Base-by-base conservation (phyloP, 352 stramenopile genomes). In the Elongisporangium undulatum region DNA sequence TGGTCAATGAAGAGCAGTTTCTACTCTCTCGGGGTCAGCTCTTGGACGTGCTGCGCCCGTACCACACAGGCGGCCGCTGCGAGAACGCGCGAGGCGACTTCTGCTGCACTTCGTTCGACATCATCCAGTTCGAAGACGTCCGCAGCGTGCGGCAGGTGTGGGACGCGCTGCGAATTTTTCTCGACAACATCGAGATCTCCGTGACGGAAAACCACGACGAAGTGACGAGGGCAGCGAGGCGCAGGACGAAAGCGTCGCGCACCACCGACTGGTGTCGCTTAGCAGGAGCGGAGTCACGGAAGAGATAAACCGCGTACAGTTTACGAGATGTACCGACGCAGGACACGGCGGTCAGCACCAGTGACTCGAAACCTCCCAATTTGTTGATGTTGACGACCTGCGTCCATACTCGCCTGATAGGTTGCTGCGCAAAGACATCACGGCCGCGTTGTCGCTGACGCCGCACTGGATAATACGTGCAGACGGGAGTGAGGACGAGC, bases 101-200 rank as follows among this genome's bases (percentile, higher is more conserved):
- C 53, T 68, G 61, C 58, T 71, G 59, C 5, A 74, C 67, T 5
- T 45, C 58, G n/a, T 72, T 71, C 24, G 68, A 51, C 17, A 73
- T 49, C 9, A 76, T 68, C 19, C 61, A 75, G 51, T 77, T 80
- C 17, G 61, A 67, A 50, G 51, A 62, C 26, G 52, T 72, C 34
- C 38, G 21, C 12, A 67, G 58, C 22, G 72, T 74, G 13, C 62
- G 64, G 49, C 63, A 71, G 20, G 72, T 80, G 48, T 80, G 71
- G 21, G 69, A 77, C 53, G 66, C 65, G 54, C 53, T 77, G 24
- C 56, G 64, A 15, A 57, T 67, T 45, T 75, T 68, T 48, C 59
- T 77, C 53, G 67, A 62, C 23, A 77, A 77, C 50, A 62, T 71
- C 39, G 69, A 80, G 58, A 80, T 78, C 55, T 76, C 56, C 38